phyloP scores from a whole-genome alignment of 2,329 filamentous ascomycete genomes.

The Claviceps citrina region DNA sequence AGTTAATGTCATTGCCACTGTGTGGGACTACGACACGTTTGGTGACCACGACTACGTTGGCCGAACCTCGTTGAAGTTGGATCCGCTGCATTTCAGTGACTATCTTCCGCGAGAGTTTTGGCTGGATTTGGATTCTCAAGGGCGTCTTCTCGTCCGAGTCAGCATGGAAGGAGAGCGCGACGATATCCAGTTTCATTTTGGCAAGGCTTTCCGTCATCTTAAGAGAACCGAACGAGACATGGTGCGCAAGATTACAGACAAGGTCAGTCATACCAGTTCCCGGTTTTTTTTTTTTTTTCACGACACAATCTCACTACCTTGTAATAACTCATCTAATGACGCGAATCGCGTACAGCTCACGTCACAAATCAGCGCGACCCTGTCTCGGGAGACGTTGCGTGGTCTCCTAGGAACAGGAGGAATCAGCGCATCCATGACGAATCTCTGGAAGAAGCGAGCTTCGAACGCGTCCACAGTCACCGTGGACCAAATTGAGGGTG shows the following conservation, averaged over 20 bases:
- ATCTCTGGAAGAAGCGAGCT: slow-evolving; percentile 45
- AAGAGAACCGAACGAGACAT: slow-evolving; percentile 96
- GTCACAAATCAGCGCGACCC: slow-evolving; percentile 76
- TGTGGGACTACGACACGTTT: slow-evolving; percentile 96
- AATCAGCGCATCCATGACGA: slow-evolving; percentile 57
- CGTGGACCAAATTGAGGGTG: slow-evolving; percentile 60
- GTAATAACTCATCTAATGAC: too few species aligned
- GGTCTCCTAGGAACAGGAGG: slow-evolving; percentile 56
- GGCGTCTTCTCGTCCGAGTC: slow-evolving; percentile 71
- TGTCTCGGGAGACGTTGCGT: slow-evolving; percentile 69
- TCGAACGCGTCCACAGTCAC: slow-evolving; percentile 44
- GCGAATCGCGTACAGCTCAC: slow-evolving; percentile 46
- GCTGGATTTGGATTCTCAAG: slow-evolving; percentile 93
- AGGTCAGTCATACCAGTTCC: slow-evolving; percentile 40
- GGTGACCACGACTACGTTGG: slow-evolving; percentile 97
- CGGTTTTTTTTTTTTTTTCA: too few species aligned
- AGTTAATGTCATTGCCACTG: slow-evolving; percentile 86
- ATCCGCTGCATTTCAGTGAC: slow-evolving; percentile 92
- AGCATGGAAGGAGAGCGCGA: slow-evolving; percentile 98
- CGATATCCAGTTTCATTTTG: slow-evolving; percentile 97
- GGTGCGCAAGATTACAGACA: slow-evolving; percentile 95
- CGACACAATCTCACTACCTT: background rate
- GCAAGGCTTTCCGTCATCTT: slow-evolving; percentile 85
- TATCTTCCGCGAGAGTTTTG: slow-evolving; percentile 93
- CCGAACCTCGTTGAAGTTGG: slow-evolving; percentile 91